Percentiles rank a stretch among this genome's conserved stretches.
Evolutionary conservation across 2,329 filamentous ascomycete genomes (phyloP).

Genomic region (Colletotrichum graminicola): DNA sequence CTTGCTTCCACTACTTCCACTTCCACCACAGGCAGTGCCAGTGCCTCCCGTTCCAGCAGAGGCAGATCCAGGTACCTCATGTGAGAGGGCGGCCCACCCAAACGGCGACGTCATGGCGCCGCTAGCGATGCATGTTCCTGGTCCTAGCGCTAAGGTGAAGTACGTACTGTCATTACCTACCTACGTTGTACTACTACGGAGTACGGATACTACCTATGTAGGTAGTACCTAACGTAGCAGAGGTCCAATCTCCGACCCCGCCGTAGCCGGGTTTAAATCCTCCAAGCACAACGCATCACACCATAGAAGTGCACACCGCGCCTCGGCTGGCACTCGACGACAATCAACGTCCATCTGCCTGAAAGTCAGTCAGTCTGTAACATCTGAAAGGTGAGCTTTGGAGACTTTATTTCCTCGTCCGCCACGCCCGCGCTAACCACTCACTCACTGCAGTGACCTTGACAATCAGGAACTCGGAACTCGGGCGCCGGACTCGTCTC

Average conservation of each 20-base stretch:
- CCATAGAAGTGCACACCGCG: too few relatives aligned
- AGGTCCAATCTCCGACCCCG: slow-evolving; percentile 32
- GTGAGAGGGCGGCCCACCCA: background rate
- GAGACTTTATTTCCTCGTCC: background rate
- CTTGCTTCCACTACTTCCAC: too few relatives aligned
- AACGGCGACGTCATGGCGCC: slow-evolving; percentile 37
- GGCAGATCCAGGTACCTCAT: too few relatives aligned
- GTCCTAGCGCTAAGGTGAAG: slow-evolving; percentile 26
- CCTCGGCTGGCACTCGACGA: background rate
- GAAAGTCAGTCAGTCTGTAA: background rate
- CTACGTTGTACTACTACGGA: background rate
- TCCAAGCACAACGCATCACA: slow-evolving; percentile 8
- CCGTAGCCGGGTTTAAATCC: slow-evolving; percentile 30
- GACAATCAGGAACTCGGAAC: background rate
- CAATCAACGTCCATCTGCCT: background rate
- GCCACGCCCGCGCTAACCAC: background rate
- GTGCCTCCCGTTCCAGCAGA: background rate
- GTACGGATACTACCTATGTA: too few relatives aligned
- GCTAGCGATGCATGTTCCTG: slow-evolving; percentile 36
- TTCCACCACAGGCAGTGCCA: background rate
- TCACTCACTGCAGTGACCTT: background rate
- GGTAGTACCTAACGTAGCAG: too few relatives aligned
- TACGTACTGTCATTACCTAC: background rate
- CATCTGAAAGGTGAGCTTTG: slow-evolving; percentile 1
- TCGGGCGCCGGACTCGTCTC: background rate